Conservation (phyloP, 257 asterid genomes). For the Buddleja alternifolia region DNA sequence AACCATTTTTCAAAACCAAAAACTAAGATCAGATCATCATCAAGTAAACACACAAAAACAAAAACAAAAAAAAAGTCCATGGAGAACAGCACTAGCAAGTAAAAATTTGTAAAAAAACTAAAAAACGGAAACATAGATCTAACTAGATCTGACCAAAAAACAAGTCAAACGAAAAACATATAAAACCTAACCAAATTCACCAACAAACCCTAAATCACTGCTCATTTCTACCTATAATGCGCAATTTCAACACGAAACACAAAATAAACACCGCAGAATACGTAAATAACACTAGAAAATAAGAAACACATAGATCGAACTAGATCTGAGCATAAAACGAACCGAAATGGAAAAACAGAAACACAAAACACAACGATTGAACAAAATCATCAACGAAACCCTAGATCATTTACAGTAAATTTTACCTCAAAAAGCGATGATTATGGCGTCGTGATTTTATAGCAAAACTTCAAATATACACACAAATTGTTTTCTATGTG, state of each 20-base stretch:
- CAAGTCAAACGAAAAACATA: background rate
- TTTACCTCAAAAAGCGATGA: background rate
- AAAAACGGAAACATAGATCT: constrained; percentile 32
- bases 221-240: constrained; percentile 11
- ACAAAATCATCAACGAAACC: background rate
- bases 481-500: background rate
- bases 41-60: constrained; percentile 1
- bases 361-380: too few species aligned
- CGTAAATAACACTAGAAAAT: too few species aligned
- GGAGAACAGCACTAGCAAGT: constrained; percentile 10
- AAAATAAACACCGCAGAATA: too few species aligned
- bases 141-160: constrained; percentile 24
- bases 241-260: constrained; percentile 1
- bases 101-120: background rate
- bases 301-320: background rate
- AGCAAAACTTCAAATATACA: background rate
- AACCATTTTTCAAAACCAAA: background rate
- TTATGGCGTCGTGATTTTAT: too few species aligned
- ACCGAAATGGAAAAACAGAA: background rate
- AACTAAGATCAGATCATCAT: constrained; percentile 20
- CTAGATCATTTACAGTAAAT: background rate
- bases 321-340: background rate
- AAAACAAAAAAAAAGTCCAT: background rate
- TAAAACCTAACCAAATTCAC: constrained; percentile 24
- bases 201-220: constrained; percentile 17